Base-by-base conservation (phyloP, 345 rosid genomes). In the Angophora floribunda region DNA sequence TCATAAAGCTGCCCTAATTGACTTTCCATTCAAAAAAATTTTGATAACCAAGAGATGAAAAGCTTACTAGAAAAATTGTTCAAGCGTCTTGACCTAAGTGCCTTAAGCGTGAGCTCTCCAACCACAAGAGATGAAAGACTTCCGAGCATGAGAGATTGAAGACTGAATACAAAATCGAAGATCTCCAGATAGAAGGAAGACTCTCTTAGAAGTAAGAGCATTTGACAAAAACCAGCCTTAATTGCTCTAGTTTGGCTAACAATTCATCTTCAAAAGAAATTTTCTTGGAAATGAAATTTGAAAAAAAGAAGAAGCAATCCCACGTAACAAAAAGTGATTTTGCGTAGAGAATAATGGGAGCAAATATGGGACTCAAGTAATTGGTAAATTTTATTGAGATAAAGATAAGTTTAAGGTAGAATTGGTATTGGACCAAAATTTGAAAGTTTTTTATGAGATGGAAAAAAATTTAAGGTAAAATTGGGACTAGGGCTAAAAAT, bases 71-170 rank as follows among this genome's bases (percentile, higher is more conserved):
- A 1, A 2, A 2, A 55, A 28, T 2, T 1, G 1, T 22, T 55
- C 2, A 0, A 55, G 61, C 22, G 12, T 22, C 61, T 55, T 22
- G 61, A 55, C 12, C 28, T 2, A 5, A 22, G 61, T 55, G 61
- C 22, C 61, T 12, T 12, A 22, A 55, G 13, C 6, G 6, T 0
- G 11, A 55, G 61, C 61, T 55, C 61, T 55, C 0, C 13, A 0
- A 55, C 13, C 61, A 55, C 22, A 12, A 55, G 28, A 55, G 13
- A 55, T 55, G 6, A 21, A 55, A 55, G 28, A 36, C 41, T 36
- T 55, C 0, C 13, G 0, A 55, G 5, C 61, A 55, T 55, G 28
- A 55, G 28, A 55, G 13, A 55, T 55, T 2, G 22, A 55, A 55
- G 28, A 55, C 1, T 55, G 12, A 55, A 21, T 0, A 5, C 61